Evolutionary conservation across 306 rosid species (phyloP), one percentile per base, ranked within the genome.

Genomic region (Medicago arabica): DNA sequence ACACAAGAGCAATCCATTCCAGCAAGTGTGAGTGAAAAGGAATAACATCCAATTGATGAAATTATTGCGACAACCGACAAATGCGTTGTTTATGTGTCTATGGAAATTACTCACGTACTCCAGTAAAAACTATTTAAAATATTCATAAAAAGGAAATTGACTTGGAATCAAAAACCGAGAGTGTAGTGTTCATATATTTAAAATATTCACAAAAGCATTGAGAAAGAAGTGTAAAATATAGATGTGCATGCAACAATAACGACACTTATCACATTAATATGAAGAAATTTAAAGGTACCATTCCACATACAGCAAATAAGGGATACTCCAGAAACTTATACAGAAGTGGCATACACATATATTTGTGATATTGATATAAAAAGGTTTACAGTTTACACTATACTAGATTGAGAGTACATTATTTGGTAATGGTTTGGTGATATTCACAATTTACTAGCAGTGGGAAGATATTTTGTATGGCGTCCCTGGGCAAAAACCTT

Each of bases 401-500:
- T 10, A 65, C 19, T 28, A 13, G 67, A 39, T 17, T 8, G 28
- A 8, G 31, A 16, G 2, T 40, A 39, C 51, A 17, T 17, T 17
- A 65, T 17, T 61, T 61, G 43, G 2, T 2, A 10, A 65, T 44
- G 5, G 10, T 66, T 17, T 17, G 68, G 11, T 38, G 51, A 2
- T 43, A 19, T 77, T 85, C 88, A 90, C 74, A 92, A 19, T 83
- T 86, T 92, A 78, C 97, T 90, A 11, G 84, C 0, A 43, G 71
- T 0, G 5, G 90, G 80, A 41, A 90, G 88, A 76, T 83, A 92
- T 83, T 89, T 90, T 65, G 96, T 90, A 80, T 88, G 97, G 54
- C 94, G 94, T 2, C 96, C 96, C 77, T 88, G 96, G 2, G 94
- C 97, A 51, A 92, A 75, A 69, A 92, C 64, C 79, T 90, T 92